Percentiles rank a stretch among this genome's conserved stretches.
Evolutionary conservation across 768 basidiomycete species (phyloP).

Genomic region (Pulveroboletus sp.): DNA sequence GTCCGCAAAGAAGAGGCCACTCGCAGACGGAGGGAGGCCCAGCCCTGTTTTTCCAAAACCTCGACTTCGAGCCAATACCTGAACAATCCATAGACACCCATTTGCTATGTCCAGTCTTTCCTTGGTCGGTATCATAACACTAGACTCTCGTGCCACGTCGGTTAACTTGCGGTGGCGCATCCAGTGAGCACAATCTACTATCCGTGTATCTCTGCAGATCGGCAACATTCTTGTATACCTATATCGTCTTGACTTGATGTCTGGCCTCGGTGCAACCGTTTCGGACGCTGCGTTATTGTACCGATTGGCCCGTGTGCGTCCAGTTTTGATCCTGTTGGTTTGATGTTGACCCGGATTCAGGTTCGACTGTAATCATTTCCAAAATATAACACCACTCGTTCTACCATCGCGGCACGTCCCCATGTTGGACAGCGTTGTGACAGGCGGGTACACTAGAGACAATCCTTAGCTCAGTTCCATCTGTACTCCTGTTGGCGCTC

Average conservation of each 20-base stretch:
- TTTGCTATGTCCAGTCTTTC: not conserved
- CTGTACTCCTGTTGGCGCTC: constrained; percentile 10
- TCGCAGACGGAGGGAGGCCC: constrained; percentile 24
- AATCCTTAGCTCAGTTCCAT: constrained; percentile 2
- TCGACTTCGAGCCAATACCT: constrained; percentile 12
- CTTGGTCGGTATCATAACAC: constrained; percentile 16
- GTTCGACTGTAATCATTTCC: not conserved
- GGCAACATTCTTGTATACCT: constrained; percentile 15
- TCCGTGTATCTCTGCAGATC: constrained; percentile 15
- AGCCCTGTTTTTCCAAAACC: constrained; percentile 4
- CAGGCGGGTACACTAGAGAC: constrained; percentile 6
- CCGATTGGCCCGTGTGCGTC: constrained; percentile 17
- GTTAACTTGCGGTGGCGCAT: constrained; percentile 11
- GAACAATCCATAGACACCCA: constrained; percentile 8
- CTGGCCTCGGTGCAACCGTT: constrained; percentile 1
- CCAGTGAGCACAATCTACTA: constrained; percentile 13
- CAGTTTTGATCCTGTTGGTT: not conserved
- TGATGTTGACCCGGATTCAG: constrained; percentile 1
- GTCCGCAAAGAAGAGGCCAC: constrained; percentile 25
- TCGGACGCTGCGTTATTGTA: not conserved
- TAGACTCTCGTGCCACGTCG: constrained; percentile 1
- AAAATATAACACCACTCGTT: not conserved
- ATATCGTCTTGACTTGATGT: constrained; percentile 3
- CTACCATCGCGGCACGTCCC: not conserved
- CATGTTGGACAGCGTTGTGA: constrained; percentile 1